These are phyloP conservation scores for Quercus agrifolia DNA, from an alignment of 306 rosid species.

Conservation along the genomic window DNA sequence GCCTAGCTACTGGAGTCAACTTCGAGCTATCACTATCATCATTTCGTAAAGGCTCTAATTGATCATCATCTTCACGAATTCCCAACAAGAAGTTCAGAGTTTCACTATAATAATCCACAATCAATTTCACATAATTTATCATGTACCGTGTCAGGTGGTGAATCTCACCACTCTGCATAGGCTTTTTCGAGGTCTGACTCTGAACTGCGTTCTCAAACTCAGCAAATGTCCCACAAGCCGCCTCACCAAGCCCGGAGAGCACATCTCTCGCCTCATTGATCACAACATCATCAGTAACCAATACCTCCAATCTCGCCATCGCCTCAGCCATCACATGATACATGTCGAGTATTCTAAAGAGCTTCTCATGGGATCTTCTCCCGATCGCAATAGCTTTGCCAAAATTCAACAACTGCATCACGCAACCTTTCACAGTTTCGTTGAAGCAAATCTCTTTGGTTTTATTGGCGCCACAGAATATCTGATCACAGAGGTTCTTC, in stretches of 20 bases:
- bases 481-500: no score
- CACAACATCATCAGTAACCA: conserved; percentile 60
- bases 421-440: conserved; percentile 75
- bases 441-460: conserved; percentile 65
- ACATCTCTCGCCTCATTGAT: conserved; percentile 63
- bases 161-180: conserved; percentile 70
- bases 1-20: conserved; percentile 53
- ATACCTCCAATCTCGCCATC: conserved; percentile 50
- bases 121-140: conserved; percentile 82
- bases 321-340: conserved; percentile 65
- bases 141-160: conserved; percentile 85
- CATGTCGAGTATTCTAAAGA: conserved; percentile 92
- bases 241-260: conserved; percentile 63
- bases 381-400: conserved; percentile 49
- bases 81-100: no score
- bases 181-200: conserved; percentile 66
- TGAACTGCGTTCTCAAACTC: conserved; percentile 80
- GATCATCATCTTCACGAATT: conserved; percentile 48
- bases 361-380: conserved; percentile 73
- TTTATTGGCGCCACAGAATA: neutral
- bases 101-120: conserved; percentile 24
- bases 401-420: conserved; percentile 80
- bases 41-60: conserved; percentile 27
- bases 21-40: conserved; percentile 40
- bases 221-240: conserved; percentile 69